Conservation (phyloP, 192 early-diverging fungal species). For the Umbelopsis sp. region DNA sequence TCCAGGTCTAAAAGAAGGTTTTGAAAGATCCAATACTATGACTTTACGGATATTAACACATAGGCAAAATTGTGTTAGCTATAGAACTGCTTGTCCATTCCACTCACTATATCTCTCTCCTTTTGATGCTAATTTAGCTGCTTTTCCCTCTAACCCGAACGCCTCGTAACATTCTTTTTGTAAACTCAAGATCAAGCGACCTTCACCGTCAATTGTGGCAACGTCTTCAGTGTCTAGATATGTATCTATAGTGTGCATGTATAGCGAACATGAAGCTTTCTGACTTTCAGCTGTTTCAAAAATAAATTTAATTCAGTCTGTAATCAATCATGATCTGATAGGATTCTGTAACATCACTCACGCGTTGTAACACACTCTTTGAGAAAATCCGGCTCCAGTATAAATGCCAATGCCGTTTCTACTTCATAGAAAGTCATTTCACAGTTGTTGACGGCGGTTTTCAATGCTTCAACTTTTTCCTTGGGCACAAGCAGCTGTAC, state of each 20-base stretch:
- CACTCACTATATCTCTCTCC: constrained; percentile 27
- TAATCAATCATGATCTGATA: not conserved
- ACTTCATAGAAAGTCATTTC: constrained; percentile 25
- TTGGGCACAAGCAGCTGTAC: constrained; percentile 23
- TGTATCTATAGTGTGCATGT: constrained; percentile 29
- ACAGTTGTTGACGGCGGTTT: not conserved
- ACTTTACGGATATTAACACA: constrained; percentile 9
- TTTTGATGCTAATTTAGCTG: constrained; percentile 16
- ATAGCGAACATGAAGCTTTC: not conserved
- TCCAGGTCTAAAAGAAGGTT: constrained; percentile 8
- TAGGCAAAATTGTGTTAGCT: not conserved
- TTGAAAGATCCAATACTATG: constrained; percentile 14
- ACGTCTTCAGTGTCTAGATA: constrained; percentile 32
- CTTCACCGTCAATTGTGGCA: constrained; percentile 12
- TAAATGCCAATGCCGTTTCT: constrained; percentile 16
- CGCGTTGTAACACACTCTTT: constrained; percentile 18
- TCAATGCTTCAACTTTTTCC: not conserved
- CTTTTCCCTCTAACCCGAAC: constrained; percentile 25
- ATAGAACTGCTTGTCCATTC: no score
- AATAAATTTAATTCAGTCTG: not conserved
- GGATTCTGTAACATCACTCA: not conserved
- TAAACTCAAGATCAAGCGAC: constrained; percentile 20
- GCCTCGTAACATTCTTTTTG: constrained; percentile 25
- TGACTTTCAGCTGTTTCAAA: not conserved
- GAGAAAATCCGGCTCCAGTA: constrained; percentile 23